phyloP scores from a whole-genome alignment of 2,329 filamentous ascomycete species.

The Emergomyces pasteurianus region DNA sequence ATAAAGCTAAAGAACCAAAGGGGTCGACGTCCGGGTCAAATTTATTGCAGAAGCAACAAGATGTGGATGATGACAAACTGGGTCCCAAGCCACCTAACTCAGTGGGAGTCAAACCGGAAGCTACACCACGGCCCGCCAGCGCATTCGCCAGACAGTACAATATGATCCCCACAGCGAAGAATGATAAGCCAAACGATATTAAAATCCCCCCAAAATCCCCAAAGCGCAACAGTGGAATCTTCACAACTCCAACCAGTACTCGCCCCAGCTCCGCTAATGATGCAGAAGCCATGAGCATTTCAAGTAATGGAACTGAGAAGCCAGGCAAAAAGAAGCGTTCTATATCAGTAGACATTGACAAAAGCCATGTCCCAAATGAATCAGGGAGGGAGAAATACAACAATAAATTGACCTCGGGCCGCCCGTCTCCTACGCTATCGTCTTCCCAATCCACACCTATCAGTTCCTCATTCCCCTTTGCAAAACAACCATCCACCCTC shows the following conservation, averaged over 20 bases:
- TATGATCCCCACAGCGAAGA: neutral
- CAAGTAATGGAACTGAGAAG: neutral
- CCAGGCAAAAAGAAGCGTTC: neutral
- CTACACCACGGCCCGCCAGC: neutral
- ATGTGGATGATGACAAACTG: neutral
- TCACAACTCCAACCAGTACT: neutral
- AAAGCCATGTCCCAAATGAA: neutral
- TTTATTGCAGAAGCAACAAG: neutral
- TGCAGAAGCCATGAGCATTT: neutral
- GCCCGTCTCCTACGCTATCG: neutral
- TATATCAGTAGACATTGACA: neutral
- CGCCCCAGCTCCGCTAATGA: neutral
- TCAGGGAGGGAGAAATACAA: neutral
- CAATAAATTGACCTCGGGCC: neutral
- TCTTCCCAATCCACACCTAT: neutral
- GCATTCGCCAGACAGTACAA: neutral
- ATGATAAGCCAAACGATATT: neutral
- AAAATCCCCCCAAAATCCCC: constrained; percentile 1
- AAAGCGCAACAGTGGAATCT: neutral
- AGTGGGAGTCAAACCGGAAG: neutral
- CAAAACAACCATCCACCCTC: neutral
- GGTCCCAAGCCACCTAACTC: neutral
- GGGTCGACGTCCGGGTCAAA: neutral
- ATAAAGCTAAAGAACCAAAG: neutral
- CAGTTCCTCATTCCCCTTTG: neutral